phyloP scores from a whole-genome alignment of 192 early-diverging fungal species.

The Blastocladiella britannica region DNA sequence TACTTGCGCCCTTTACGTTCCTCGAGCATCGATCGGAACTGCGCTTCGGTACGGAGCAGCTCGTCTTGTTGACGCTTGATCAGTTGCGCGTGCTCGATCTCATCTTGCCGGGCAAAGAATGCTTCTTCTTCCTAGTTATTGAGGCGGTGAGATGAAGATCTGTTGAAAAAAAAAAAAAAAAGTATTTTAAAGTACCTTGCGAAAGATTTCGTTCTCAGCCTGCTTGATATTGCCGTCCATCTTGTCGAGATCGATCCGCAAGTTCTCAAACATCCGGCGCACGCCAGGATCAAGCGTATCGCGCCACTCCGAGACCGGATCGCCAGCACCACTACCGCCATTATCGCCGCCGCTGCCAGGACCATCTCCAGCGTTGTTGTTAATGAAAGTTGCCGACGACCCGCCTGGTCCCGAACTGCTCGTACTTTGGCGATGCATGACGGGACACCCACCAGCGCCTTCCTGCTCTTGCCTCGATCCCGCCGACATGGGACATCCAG shows the following conservation, averaged over 20 bases:
- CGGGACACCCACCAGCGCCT: too few species aligned
- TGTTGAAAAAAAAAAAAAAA: too few species aligned
- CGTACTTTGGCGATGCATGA: too few species aligned
- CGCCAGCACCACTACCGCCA: background rate
- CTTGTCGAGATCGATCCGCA: background rate
- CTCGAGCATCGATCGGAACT: background rate
- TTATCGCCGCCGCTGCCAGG: too few species aligned
- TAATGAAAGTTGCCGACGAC: too few species aligned
- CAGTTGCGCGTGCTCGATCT: background rate
- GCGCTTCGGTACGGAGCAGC: background rate
- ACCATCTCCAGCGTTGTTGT: too few species aligned
- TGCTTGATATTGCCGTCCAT: background rate
- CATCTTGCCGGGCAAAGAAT: background rate
- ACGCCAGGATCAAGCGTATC: background rate
- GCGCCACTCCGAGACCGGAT: too few species aligned
- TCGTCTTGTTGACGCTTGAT: background rate
- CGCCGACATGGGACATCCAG: too few species aligned
- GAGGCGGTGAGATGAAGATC: background rate
- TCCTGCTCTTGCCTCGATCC: too few species aligned
- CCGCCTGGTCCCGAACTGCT: too few species aligned
- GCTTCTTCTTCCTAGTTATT: background rate
- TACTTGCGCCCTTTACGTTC: background rate
- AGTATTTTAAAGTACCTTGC: background rate
- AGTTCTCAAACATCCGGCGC: background rate
- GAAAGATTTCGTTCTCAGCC: background rate